These are phyloP conservation scores for Nevesoporus exiguus DNA, from an alignment of 768 basidiomycete species.

Conservation along the genomic window DNA sequence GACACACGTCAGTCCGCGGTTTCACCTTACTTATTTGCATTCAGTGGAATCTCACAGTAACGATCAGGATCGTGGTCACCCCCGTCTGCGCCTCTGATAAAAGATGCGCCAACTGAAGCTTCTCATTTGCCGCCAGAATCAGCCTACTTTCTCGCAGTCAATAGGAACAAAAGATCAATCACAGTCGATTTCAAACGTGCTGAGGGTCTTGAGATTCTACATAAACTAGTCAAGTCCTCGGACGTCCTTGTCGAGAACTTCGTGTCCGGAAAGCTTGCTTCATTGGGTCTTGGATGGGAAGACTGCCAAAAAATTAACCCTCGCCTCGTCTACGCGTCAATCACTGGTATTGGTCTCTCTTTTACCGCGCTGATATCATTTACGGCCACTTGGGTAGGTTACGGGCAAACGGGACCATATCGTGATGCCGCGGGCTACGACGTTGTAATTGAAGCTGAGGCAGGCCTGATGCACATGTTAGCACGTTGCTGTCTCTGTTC, in stretches of 20 bases:
- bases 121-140: constrained; percentile 81
- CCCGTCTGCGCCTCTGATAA: constrained; percentile 50
- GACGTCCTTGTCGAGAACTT: constrained; percentile 93
- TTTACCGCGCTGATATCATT: neutral
- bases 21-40: constrained; percentile 7
- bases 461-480: constrained; percentile 92
- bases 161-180: constrained; percentile 86
- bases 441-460: constrained; percentile 83
- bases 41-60: constrained; percentile 13
- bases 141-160: constrained; percentile 87
- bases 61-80: constrained; percentile 60
- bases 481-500: constrained; percentile 28
- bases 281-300: constrained; percentile 84
- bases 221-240: constrained; percentile 63
- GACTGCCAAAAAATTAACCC: constrained; percentile 77
- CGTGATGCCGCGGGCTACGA: constrained; percentile 83
- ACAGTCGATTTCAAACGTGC: constrained; percentile 84
- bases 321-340: constrained; percentile 79
- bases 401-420: constrained; percentile 89
- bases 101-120: constrained; percentile 49
- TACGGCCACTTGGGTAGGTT: constrained; percentile 41
- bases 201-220: constrained; percentile 73
- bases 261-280: constrained; percentile 77
- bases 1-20: constrained; percentile 66
- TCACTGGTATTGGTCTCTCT: constrained; percentile 59